Percentiles rank a stretch among this genome's conserved stretches.
These are phyloP conservation scores for Syzygium jambos DNA, from an alignment of 345 rosid genomes.

Conservation along the genomic window DNA sequence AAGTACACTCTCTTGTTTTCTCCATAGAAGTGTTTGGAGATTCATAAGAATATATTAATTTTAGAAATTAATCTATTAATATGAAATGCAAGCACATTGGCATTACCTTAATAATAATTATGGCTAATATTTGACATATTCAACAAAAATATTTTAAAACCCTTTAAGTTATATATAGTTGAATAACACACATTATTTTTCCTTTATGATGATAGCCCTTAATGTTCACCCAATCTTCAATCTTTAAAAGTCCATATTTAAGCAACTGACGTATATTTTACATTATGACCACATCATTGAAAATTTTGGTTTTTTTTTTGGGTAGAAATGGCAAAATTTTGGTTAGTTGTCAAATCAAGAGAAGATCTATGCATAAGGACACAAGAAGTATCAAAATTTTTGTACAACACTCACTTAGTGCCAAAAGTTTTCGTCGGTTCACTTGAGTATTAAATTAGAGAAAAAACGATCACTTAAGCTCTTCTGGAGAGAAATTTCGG, in stretches of 20 bases:
- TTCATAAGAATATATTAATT: neutral
- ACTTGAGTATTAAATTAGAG: no score
- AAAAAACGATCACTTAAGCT: no score
- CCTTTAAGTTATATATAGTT: neutral
- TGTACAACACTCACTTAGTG: no score
- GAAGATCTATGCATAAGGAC: no score
- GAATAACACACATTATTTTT: neutral
- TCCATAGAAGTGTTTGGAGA: neutral
- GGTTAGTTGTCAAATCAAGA: neutral
- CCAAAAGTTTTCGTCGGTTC: no score
- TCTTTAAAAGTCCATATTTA: neutral
- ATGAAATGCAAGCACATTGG: neutral
- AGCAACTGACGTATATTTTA: neutral
- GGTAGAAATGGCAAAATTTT: neutral
- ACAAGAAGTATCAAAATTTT: no score
- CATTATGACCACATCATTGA: neutral
- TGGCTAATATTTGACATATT: neutral
- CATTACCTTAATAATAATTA: neutral
- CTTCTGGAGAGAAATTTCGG: accelerated
- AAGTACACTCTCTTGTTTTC: neutral
- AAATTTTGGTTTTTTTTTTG: neutral
- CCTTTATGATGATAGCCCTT: neutral
- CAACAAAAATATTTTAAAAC: neutral
- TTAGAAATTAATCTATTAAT: neutral
- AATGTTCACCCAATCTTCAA: neutral